Conservation (phyloP, 768 basidiomycete genomes). For the Serendipita sp. region DNA sequence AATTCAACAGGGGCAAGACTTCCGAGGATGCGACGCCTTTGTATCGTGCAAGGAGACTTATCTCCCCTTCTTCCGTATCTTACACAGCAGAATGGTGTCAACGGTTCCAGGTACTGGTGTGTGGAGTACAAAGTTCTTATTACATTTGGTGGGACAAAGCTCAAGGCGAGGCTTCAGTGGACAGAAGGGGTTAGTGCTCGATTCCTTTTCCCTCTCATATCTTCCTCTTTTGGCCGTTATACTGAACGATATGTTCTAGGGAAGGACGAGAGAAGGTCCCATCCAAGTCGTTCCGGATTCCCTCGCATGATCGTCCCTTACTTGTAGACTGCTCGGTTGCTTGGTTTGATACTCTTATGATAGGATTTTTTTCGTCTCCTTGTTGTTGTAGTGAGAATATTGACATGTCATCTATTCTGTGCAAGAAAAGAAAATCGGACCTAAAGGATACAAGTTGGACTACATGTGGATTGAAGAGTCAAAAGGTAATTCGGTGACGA, state of each 20-base stretch:
- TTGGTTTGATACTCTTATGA: neutral
- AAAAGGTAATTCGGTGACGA: no score
- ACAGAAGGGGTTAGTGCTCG: conserved; percentile 2
- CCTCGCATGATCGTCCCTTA: neutral
- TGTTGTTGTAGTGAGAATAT: no score
- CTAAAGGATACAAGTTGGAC: no score
- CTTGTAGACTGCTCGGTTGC: neutral
- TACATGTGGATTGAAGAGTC: no score
- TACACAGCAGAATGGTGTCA: neutral
- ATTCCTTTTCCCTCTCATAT: no score
- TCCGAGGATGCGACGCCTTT: neutral
- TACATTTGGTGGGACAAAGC: conserved; percentile 1
- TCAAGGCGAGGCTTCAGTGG: neutral
- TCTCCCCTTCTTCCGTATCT: neutral
- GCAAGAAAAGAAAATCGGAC: no score
- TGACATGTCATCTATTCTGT: no score
- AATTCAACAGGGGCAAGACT: neutral
- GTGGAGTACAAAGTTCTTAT: neutral
- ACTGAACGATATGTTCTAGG: neutral
- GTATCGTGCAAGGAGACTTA: neutral
- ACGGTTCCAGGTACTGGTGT: neutral
- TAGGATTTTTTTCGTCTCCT: neutral
- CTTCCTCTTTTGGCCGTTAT: neutral
- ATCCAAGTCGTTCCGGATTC: neutral
- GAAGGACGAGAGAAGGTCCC: neutral